Evolutionary conservation across 139 green algal species (phyloP).

Genomic region (Auxenochlorella protothecoides): DNA sequence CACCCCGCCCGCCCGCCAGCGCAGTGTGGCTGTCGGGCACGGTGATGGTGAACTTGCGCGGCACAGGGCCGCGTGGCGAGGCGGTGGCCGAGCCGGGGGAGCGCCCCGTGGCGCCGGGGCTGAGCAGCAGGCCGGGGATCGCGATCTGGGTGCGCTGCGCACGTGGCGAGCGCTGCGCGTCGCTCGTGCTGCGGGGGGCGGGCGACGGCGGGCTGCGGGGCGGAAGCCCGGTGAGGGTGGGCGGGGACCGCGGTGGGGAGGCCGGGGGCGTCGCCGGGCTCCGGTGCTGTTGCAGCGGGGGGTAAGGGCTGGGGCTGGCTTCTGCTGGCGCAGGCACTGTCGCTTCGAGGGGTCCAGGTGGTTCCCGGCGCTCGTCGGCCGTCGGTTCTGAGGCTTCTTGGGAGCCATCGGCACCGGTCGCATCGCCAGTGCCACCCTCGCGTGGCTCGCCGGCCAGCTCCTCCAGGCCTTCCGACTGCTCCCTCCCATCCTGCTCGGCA

Average conservation of each 20-base stretch:
- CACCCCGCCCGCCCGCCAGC: background rate
- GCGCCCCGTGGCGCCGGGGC: background rate
- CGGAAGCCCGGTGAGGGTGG: too few species aligned
- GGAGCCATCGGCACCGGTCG: background rate
- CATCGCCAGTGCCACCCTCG: background rate
- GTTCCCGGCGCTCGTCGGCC: too few species aligned
- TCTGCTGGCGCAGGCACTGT: too few species aligned
- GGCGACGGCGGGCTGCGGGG: too few species aligned
- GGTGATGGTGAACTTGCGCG: constrained; percentile 21
- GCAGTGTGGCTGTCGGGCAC: background rate
- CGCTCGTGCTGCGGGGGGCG: too few species aligned
- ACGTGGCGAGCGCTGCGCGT: background rate
- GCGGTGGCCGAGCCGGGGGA: background rate
- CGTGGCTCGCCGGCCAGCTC: too few species aligned
- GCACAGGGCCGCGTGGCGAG: background rate
- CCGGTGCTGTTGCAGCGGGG: too few species aligned
- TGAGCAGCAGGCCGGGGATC: background rate
- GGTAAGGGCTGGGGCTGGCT: too few species aligned
- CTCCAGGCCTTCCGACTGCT: background rate
- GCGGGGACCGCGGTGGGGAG: too few species aligned
- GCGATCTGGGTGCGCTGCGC: background rate
- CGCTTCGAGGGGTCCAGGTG: too few species aligned
- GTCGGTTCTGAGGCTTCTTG: too few species aligned
- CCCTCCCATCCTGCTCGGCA: background rate
- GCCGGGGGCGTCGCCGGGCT: too few species aligned